Evolutionary conservation across 495 filamentous ascomycete species (phyloP).

Genomic region (Physcia stellaris): DNA sequence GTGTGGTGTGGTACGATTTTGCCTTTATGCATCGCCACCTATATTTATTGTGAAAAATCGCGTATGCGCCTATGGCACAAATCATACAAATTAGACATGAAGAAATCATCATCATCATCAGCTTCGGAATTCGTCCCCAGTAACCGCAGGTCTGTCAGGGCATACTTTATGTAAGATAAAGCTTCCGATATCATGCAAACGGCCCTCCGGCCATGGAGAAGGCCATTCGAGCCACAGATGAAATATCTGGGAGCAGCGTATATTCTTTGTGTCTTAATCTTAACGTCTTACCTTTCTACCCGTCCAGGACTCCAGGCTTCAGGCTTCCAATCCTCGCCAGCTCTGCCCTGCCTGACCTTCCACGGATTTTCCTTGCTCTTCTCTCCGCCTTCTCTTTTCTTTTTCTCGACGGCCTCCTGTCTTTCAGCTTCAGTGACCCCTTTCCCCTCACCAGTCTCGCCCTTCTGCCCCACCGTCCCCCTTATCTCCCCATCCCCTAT

Average conservation of each 20-base stretch:
- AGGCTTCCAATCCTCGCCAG: constrained; percentile 68
- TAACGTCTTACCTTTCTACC: background rate
- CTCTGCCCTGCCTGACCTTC: constrained; percentile 36
- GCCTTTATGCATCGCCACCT: too few species aligned
- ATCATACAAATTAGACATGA: too few species aligned
- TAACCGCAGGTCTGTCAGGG: too few species aligned
- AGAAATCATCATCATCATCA: too few species aligned
- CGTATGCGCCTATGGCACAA: too few species aligned
- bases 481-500: constrained; percentile 9
- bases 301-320: constrained; percentile 49
- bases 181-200: too few species aligned
- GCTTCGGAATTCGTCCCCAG: too few species aligned
- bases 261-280: background rate
- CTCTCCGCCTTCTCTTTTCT: constrained; percentile 1
- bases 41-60: too few species aligned
- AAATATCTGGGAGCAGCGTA: background rate
- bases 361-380: constrained; percentile 37
- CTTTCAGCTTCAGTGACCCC: background rate
- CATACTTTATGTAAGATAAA: too few species aligned
- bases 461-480: background rate
- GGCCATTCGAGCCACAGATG: too few species aligned
- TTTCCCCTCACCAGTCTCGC: background rate
- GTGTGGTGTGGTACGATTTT: too few species aligned
- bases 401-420: background rate
- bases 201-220: too few species aligned